phyloP scores from a whole-genome alignment of 371 early-diverging fungal genomes.

The Mortierella sp. region DNA sequence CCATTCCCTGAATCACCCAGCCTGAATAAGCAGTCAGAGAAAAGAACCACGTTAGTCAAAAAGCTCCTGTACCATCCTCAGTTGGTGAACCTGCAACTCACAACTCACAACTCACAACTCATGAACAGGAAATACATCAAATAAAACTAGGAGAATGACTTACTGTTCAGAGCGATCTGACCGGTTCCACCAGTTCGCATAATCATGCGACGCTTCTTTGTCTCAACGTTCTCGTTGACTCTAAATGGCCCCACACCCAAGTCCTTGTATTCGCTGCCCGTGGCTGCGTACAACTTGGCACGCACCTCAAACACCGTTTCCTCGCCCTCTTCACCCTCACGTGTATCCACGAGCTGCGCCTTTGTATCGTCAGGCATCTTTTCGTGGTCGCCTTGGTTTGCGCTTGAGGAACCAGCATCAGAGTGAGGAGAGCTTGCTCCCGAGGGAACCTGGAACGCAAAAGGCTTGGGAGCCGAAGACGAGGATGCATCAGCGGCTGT shows the following conservation, averaged over 20 bases:
- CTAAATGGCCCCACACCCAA: conserved; percentile 47
- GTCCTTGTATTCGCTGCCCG: conserved; percentile 22
- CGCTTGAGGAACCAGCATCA: background rate
- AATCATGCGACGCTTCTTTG: conserved; percentile 45
- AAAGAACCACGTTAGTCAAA: background rate
- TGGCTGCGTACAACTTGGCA: conserved; percentile 27
- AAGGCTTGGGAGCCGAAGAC: conserved; percentile 5
- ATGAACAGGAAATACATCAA: too few species aligned
- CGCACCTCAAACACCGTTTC: conserved; percentile 38
- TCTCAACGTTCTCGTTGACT: conserved; percentile 34
- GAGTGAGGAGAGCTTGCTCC: background rate
- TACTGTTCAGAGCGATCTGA: conserved; percentile 36
- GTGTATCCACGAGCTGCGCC: conserved; percentile 34
- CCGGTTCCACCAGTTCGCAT: conserved; percentile 43
- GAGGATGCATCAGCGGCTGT: background rate
- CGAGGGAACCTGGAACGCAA: conserved; percentile 19
- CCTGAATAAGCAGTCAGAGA: conserved; percentile 10
- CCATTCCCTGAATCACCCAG: conserved; percentile 44
- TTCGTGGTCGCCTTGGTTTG: conserved; percentile 9
- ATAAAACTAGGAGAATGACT: background rate
- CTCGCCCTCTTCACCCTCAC: conserved; percentile 46
- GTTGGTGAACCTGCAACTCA: too few species aligned
- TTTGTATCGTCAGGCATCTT: conserved; percentile 44
- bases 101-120: too few species aligned
- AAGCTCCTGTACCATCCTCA: too few species aligned